Percentiles rank a stretch among this genome's conserved stretches.
Conservation (phyloP, 1,284 basidiomycete genomes). For the Anthracocystis panici-leucophaei region DNA sequence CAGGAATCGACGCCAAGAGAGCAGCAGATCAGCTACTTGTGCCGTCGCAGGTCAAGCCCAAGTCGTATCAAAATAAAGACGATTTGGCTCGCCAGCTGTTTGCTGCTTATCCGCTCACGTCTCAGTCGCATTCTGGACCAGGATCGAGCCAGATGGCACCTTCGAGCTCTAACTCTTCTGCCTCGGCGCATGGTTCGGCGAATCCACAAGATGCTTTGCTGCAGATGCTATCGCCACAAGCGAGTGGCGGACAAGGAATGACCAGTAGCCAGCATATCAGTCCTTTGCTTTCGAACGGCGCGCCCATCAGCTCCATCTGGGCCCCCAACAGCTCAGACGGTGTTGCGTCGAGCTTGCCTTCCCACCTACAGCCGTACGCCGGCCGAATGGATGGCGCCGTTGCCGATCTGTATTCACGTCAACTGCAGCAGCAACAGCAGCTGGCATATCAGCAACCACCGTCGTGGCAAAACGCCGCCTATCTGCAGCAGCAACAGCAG, state of each 20-base stretch:
- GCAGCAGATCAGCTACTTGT: conserved; percentile 26
- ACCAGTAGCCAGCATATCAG: conserved; percentile 11
- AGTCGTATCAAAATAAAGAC: conserved; percentile 18
- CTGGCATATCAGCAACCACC: conserved; percentile 11
- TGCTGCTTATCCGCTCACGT: conserved; percentile 22
- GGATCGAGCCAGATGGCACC: conserved; percentile 8
- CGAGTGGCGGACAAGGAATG: not conserved
- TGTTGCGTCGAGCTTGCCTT: conserved; percentile 9
- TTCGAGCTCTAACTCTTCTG: conserved; percentile 11
- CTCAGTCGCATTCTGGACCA: conserved; percentile 5
- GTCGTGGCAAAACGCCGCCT: conserved; percentile 15
- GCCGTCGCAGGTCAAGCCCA: conserved; percentile 34
- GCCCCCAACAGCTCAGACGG: conserved; percentile 28
- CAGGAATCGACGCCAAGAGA: not conserved
- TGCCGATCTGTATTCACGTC: conserved; percentile 17
- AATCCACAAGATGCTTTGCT: conserved; percentile 47
- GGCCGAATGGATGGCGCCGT: conserved; percentile 2
- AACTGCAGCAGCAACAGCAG: conserved; percentile 23
- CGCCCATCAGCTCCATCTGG: conserved; percentile 52
- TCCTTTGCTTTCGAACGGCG: conserved; percentile 33
- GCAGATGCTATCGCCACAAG: conserved; percentile 33
- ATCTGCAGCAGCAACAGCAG: conserved; percentile 27
- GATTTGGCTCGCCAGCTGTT: conserved; percentile 28
- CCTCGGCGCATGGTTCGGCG: conserved; percentile 5
- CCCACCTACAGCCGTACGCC: conserved; percentile 25